phyloP scores from a whole-genome alignment of 208 protist genomes.

The Sergeia podlipaevii region DNA sequence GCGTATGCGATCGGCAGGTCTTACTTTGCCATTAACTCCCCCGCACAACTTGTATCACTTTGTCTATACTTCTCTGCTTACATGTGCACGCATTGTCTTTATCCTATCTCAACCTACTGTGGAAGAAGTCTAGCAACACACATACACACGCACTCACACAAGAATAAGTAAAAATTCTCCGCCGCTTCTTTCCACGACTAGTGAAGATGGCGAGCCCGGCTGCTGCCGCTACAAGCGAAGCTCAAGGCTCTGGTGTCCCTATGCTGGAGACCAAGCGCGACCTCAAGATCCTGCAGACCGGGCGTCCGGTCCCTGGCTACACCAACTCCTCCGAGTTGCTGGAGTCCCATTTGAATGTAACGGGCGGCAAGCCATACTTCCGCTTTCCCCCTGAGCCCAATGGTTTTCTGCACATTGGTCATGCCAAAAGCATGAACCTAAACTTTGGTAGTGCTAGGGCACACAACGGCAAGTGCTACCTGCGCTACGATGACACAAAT shows the following conservation, averaged over 20 bases:
- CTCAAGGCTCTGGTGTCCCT: no score
- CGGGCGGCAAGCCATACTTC: conserved; percentile 82
- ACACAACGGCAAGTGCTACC: conserved; percentile 93
- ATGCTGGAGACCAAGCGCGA: conserved; percentile 68
- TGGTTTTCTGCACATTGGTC: conserved; percentile 99
- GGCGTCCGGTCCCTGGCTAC: conserved; percentile 77
- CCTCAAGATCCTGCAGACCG: conserved; percentile 70
- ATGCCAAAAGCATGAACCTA: conserved; percentile 99
- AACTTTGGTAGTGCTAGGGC: conserved; percentile 97
- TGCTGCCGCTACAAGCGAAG: conserved; percentile 12
- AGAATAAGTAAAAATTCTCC: conserved; percentile 37
- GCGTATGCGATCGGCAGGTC: no score
- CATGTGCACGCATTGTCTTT: no score
- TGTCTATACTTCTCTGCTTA: no score
- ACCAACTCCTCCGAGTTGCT: conserved; percentile 70
- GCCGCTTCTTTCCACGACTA: conserved; percentile 17
- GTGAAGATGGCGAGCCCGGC: conserved; percentile 29
- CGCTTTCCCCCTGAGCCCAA: conserved; percentile 97
- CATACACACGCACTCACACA: background rate
- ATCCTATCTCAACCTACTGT: no score
- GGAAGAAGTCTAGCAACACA: no score
- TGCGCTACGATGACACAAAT: conserved; percentile 99
- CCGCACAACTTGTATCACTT: no score
- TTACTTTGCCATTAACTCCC: background rate
- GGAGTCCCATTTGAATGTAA: conserved; percentile 49